Conservation (phyloP, 1,139 yeast genomes). For the Geotrichum candidum region DNA sequence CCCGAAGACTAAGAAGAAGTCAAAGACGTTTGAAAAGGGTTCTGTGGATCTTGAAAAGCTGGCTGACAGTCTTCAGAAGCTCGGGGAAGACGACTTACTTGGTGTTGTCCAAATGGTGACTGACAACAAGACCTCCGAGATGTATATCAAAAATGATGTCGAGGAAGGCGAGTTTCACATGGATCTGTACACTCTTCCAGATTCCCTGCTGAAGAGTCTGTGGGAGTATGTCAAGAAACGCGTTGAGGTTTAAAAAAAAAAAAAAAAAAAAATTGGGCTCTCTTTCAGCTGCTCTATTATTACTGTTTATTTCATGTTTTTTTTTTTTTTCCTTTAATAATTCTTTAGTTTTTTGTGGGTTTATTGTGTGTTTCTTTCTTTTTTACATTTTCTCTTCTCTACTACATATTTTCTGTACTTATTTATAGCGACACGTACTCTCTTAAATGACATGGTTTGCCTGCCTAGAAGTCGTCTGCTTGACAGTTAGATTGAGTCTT, state of each 20-base stretch:
- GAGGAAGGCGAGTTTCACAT: conserved; percentile 97
- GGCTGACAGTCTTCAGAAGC: conserved; percentile 82
- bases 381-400: neutral
- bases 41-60: conserved; percentile 76
- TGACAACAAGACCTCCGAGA: conserved; percentile 89
- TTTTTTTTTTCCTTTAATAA: neutral
- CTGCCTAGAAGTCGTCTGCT: neutral
- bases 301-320: neutral
- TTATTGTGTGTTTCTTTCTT: neutral
- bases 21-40: conserved; percentile 58
- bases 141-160: conserved; percentile 92
- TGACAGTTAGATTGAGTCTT: neutral
- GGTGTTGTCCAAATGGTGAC: conserved; percentile 97
- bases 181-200: conserved; percentile 93
- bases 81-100: conserved; percentile 85
- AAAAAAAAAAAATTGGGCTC: neutral
- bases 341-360: neutral
- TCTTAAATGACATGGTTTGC: neutral
- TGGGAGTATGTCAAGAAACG: conserved; percentile 86
- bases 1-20: conserved; percentile 40
- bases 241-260: conserved; percentile 22
- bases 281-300: neutral
- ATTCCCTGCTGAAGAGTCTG: conserved; percentile 79
- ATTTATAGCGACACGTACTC: neutral
- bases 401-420: conserved; percentile 1